Base-by-base conservation (phyloP, 176 grass and related monocot species). In the Juncus effusus region DNA sequence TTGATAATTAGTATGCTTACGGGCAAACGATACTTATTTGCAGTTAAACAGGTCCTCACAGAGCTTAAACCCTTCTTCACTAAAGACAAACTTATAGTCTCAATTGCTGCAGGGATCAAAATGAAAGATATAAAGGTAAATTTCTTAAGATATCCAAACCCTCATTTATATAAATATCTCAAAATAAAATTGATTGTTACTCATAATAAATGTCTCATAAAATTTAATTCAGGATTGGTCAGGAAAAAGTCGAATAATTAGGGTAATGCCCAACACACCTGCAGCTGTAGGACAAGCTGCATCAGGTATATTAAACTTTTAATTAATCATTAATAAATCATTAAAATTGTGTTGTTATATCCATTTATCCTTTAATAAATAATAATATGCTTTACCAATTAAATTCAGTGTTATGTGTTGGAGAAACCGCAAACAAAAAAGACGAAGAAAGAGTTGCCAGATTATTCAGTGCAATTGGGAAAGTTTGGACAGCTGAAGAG, bases 201-300 rank as follows among this genome's bases (percentile, higher is more conserved):
- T 57, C 14, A 1, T 57, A 15, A 28, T 6, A 16, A 40, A 11
- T 52, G 9, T 59, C 5, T 38, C 51, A 59, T 44, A 8, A 41
- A 61, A 63, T 80, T 49, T 56, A 41, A 61, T 77, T 64, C 76
- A 99, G 95, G 95, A 87, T 50, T 99, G 95, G 89, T 87, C 95
- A 55, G 95, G 95, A 56, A 89, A 90, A 69, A 81, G 44, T 35
- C 65, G 95, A 57, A 79, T 99, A 78, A 99, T 99, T 71, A 99
- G 95, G 78, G 88, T 99, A 16, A 99, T 99, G 95, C 95, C 95
- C 40, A 99, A 99, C 80, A 99, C 95, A 2, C 89, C 95, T 78
- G 82, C 95, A 67, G 95, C 89, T 67, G 89, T 99, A 54, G 89
- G 95, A 47, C 69, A 90, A 61, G 95, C 89, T 60, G 95, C 95